Base-by-base conservation (phyloP, 805 yeast genomes). In the Candida silvicultrix region DNA sequence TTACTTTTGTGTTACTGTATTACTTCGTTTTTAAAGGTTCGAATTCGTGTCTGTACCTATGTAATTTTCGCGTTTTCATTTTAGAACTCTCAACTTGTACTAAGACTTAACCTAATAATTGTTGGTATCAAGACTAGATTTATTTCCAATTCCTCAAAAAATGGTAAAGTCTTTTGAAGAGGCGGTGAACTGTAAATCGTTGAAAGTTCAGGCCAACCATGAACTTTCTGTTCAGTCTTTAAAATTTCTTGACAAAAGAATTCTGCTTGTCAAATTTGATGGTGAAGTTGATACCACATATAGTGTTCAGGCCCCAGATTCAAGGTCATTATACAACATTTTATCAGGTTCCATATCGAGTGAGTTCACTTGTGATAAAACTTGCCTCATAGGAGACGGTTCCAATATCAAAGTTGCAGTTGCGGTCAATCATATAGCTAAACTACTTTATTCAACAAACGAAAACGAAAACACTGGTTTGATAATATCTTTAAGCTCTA, bases 301-400 rank as follows among this genome's bases (percentile, higher is more conserved):
- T 36, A 54, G 48, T 23, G 55, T 58, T 4, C 43, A 48, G 11
- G 57, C 58, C 1, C 64, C 64, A 14, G 49, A 54, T 38, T 31
- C 57, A 1, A 47, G 45, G 22, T 42, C 51, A 4, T 23, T 54
- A 9, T 45, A 32, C 4, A 54, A 51, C 18, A 36, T 49, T 12
- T 37, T 21, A 10, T 6, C 35, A 12, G n/a, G 14, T 4, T 34
- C 37, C 9, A 36, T 40, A 1, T n/a, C 38, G 2, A 37, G 35
- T 89, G n/a, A 86, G 70, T 9, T 78, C 65, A 7, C 87, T 0
- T 49, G 53, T 38, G 60, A 59, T 3, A 59, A 59, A 35, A 44
- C 32, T 1, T 56, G 61, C 29, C 32, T 58, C 4, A 45, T 59
- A 12, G 63, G 63, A 0, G 50, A 53, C 29, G 38, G 44, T 19